Conservation (phyloP, 352 stramenopile genomes). For the Phytopythium litorale region DNA sequence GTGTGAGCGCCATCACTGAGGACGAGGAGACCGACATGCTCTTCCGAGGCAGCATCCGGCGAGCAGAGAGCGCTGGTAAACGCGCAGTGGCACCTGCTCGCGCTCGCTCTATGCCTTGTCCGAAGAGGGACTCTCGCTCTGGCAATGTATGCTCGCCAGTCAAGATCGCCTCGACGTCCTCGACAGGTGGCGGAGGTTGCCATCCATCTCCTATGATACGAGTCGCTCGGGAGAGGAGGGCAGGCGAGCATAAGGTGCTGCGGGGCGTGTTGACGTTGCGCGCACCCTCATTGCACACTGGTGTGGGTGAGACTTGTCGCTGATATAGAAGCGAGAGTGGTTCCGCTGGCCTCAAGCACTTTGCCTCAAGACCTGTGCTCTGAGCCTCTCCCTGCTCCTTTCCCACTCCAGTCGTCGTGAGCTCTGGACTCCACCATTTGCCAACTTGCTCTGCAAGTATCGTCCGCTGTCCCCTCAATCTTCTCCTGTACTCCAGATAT, state of each 20-base stretch:
- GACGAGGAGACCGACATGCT: background rate
- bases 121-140: background rate
- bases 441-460: conserved; percentile 5
- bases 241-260: background rate
- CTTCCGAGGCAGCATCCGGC: background rate
- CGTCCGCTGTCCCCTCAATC: background rate
- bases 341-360: background rate
- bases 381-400: background rate
- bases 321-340: background rate
- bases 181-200: background rate
- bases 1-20: background rate
- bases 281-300: background rate
- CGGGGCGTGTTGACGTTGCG: background rate
- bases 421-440: background rate
- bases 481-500: background rate
- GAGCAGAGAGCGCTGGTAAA: background rate
- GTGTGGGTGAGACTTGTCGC: background rate
- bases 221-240: background rate
- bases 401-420: background rate
- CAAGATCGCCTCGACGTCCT: background rate
- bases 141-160: background rate
- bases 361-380: background rate
- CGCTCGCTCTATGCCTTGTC: background rate
- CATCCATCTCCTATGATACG: background rate
- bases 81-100: background rate